Base-by-base conservation (phyloP, 2,329 filamentous ascomycete species). In the Thelonectria blattea region DNA sequence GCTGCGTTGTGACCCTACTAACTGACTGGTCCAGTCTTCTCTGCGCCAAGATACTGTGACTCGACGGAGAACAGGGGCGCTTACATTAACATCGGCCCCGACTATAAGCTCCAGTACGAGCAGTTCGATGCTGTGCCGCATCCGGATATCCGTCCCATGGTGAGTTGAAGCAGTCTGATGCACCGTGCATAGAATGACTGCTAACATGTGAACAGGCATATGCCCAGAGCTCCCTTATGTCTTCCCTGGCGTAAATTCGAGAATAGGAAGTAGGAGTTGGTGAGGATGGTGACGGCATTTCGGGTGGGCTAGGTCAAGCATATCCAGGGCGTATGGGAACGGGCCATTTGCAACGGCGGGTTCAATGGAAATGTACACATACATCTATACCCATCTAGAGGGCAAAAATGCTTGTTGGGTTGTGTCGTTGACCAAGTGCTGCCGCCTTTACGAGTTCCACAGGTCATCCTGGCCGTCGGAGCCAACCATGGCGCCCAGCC, bases 41-140 rank as follows among this genome's bases (percentile, higher is more conserved):
- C 94, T 42, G 95, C 95, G 24, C 95, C 95, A 41, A 96, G 89
- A 77, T 99, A 99, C 77, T 99, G 95, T 78, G 95, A 99, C 75
- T 92, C 92, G 70, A 98, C 95, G 1, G 94, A 97, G 80, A 99
- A 99, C 80, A 95, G 93, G 81, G 95, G 95, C 65, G 95, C 95
- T 17, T 99, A 96, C 78, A 99, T 99, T 85, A 98, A 99, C 78
- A 90, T 99, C 66, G 91, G 91, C 32, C 86, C 91, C 15, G 91
- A 97, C 64, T 92, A 96, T 75, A 96, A 97, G 83, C 88, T 98
- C 70, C 82, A 92, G 39, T 99, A 91, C 79, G 86, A 95, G 75
- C 90, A 97, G 74, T 99, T 99, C 69, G 93, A 98, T 70, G 95
- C 95, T 8, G 95, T 99, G 55, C 93, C 93, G 63, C 95, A 99